These are phyloP conservation scores for Gossypium aridum DNA, from an alignment of 441 rosid species.

Conservation along the genomic window DNA sequence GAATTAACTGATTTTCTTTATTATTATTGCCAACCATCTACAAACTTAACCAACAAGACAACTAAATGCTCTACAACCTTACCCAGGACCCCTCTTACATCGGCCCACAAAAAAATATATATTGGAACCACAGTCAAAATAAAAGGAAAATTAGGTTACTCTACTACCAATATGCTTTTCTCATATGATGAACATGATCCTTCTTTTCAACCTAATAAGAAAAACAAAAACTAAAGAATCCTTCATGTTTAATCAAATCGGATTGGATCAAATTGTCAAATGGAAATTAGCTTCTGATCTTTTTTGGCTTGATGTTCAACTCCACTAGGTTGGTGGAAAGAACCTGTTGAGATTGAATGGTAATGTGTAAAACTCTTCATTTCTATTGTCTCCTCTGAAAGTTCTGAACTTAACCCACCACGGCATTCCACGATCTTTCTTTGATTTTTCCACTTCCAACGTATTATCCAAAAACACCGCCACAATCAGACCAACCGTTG, in stretches of 20 bases:
- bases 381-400: constrained; percentile 56
- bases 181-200: background rate
- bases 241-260: background rate
- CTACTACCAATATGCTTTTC: background rate
- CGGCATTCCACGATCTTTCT: constrained; percentile 69
- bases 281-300: constrained; percentile 4
- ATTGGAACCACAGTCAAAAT: background rate
- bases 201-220: background rate
- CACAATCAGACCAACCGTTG: constrained; percentile 48
- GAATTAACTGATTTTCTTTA: background rate
- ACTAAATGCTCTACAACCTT: constrained; percentile 19
- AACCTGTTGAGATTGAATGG: constrained; percentile 73
- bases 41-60: constrained; percentile 7
- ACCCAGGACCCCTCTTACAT: constrained; percentile 11
- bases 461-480: constrained; percentile 62
- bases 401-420: constrained; percentile 80
- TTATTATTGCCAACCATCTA: constrained; percentile 15
- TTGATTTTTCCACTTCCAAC: constrained; percentile 47
- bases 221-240: background rate
- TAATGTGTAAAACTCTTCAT: constrained; percentile 64
- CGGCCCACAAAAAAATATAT: constrained; percentile 20
- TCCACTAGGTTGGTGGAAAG: constrained; percentile 52
- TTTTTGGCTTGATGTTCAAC: background rate
- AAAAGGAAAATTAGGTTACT: background rate
- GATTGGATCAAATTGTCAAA: background rate